Conservation (phyloP, 1,139 yeast genomes). For the Yamadazyma pseudoaaseri region DNA sequence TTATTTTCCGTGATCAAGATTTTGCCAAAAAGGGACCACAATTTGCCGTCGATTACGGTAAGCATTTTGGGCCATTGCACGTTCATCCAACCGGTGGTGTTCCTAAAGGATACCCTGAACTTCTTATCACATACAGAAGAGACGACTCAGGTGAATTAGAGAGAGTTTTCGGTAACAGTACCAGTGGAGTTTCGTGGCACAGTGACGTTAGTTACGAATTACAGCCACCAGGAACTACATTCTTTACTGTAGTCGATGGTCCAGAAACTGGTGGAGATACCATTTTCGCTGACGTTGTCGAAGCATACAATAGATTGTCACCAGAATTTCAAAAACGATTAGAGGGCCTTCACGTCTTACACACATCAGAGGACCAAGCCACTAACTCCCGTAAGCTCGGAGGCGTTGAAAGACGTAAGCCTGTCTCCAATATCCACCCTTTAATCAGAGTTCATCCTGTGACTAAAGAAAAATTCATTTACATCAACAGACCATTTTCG, state of each 20-base stretch:
- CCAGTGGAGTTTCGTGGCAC: conserved; percentile 50
- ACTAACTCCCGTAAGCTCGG: conserved; percentile 39
- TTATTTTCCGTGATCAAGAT: conserved; percentile 63
- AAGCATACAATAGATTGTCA: conserved; percentile 61
- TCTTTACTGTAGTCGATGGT: conserved; percentile 54
- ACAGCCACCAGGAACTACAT: conserved; percentile 64
- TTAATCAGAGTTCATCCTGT: conserved; percentile 59
- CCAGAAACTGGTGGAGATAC: conserved; percentile 71
- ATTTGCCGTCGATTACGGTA: conserved; percentile 50
- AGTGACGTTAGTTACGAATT: conserved; percentile 64
- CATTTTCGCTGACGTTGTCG: conserved; percentile 55
- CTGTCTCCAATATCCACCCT: conserved; percentile 51
- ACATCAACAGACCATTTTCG: conserved; percentile 55
- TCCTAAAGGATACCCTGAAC: conserved; percentile 53
- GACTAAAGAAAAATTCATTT: conserved; percentile 51
- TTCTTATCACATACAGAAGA: conserved; percentile 57
- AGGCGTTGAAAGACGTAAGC: conserved; percentile 43
- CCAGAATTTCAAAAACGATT: conserved; percentile 54
- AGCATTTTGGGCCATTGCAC: conserved; percentile 65
- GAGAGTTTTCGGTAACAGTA: conserved; percentile 32
- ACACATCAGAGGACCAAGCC: conserved; percentile 69
- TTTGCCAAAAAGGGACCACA: conserved; percentile 53
- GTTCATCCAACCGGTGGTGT: conserved; percentile 70
- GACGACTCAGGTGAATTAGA: conserved; percentile 33
- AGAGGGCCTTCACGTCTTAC: conserved; percentile 55